Evolutionary conservation across 345 rosid genomes (phyloP), one percentile per base, ranked within the genome.

Genomic region (Hibiscus mutabilis): DNA sequence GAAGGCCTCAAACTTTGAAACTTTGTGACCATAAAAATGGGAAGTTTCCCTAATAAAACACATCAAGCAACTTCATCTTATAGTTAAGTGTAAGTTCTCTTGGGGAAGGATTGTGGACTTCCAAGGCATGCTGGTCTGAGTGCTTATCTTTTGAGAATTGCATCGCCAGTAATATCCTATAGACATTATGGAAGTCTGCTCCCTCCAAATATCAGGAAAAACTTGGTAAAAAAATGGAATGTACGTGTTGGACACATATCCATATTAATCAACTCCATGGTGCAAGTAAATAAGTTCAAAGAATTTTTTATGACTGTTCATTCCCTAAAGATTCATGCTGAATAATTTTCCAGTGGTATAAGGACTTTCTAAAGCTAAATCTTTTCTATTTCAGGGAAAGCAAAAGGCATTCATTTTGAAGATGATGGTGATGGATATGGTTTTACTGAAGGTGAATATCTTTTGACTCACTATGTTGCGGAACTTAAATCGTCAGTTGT

Each of bases 381-480:
- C 29, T 69, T 77, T 8, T 77, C 12, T 57, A 51, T 67, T 46
- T 60, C 81, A 91, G 98, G 97, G 77, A 82, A 77, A 64, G 96
- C 97, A 37, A 53, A 75, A 80, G 98, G 98, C 66, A 68, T 85
- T 79, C 77, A 91, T 51, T 93, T 81, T 70, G 97, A 91, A 79
- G 98, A 93, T 74, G 90, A 86, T 60, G 98, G 96, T 71, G 98
- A 93, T 82, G 96, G 97, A 68, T 89, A 87, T 83, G 94, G 86
- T 65, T 93, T 86, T 77, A 74, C 77, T 49, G 69, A 84, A 60
- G 94, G 97, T 72, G 72, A 76, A 73, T 91, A 77, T 80, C 82
- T 91, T 70, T 75, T 87, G 68, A 86, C 92, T 14, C 79, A 87
- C 70, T 91, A 88, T 74, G 73, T 77, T 40, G 97, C 96, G 52